A percentile compares a stretch with the other conserved stretches of the same genome.
Evolutionary conservation across 2,329 filamentous ascomycete genomes (phyloP).

Genomic region (Diaporthe sp.): DNA sequence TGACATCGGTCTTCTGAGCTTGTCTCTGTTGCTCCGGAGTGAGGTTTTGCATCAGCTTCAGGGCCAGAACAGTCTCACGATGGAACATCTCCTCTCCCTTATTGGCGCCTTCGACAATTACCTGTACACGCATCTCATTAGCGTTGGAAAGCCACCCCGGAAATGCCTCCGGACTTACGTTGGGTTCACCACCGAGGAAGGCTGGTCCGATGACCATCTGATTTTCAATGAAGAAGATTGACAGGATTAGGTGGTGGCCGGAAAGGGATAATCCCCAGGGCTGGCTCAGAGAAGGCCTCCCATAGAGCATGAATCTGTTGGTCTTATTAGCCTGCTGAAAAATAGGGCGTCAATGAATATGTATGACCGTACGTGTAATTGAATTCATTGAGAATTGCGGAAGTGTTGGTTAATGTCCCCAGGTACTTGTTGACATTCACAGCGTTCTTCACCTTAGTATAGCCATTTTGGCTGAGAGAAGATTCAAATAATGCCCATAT

Average conservation of each 20-base stretch:
- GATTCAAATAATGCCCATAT: background rate
- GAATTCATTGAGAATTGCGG: conserved; percentile 1
- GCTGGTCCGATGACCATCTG: background rate
- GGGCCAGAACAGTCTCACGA: background rate
- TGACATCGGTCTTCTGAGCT: background rate
- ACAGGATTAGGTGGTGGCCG: background rate
- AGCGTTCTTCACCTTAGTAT: background rate
- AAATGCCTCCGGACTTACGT: background rate
- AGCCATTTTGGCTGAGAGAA: background rate
- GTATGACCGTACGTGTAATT: background rate
- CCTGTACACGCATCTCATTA: background rate
- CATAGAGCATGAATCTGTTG: conserved; percentile 1
- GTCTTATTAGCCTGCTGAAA: background rate
- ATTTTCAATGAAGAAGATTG: background rate
- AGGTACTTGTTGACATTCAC: background rate
- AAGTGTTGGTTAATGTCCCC: background rate
- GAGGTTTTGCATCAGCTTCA: conserved; percentile 1
- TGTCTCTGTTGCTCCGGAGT: background rate
- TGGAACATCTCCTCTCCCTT: background rate
- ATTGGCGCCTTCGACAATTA: background rate
- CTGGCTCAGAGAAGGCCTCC: background rate
- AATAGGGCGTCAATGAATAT: background rate
- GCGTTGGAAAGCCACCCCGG: no score
- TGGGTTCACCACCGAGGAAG: background rate
- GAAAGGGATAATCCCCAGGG: background rate